phyloP scores from a whole-genome alignment of 495 filamentous ascomycete genomes.

The Penicillium paxilli region DNA sequence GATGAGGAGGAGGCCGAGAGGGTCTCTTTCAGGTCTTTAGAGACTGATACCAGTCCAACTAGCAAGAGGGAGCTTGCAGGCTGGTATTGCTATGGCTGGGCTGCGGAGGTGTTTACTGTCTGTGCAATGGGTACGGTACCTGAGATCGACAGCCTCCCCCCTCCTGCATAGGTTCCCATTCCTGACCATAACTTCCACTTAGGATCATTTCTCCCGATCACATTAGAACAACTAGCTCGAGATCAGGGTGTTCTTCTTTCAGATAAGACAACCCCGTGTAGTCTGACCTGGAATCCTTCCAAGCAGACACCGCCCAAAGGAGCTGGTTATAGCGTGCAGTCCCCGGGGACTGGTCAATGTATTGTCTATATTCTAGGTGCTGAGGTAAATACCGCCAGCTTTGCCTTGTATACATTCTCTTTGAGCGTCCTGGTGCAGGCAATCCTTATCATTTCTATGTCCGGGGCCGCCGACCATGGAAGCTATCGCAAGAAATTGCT shows the following conservation, averaged over 20 bases:
- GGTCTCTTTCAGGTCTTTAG: constrained; percentile 56
- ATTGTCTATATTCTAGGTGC: constrained; percentile 77
- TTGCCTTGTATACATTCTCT: constrained; percentile 98
- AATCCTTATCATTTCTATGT: constrained; percentile 90
- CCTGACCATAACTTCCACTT: not conserved
- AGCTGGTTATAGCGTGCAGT: constrained; percentile 26
- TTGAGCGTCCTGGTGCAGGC: constrained; percentile 87
- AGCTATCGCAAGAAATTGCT: constrained; percentile 87
- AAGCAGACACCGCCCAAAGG: constrained; percentile 19
- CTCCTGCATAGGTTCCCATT: not conserved
- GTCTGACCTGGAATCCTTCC: constrained; percentile 41
- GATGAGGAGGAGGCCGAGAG: constrained; percentile 22
- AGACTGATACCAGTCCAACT: constrained; percentile 85
- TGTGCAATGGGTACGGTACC: constrained; percentile 71
- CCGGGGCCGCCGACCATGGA: constrained; percentile 92
- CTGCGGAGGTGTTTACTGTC: constrained; percentile 95
- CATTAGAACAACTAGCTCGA: constrained; percentile 87
- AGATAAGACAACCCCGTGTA: constrained; percentile 73
- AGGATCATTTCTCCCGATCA: constrained; percentile 97
- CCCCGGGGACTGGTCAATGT: constrained; percentile 63
- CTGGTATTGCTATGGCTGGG: constrained; percentile 97
- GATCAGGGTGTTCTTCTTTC: constrained; percentile 82
- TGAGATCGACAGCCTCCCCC: constrained; percentile 1
- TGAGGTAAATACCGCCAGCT: constrained; percentile 93
- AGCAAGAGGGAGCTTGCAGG: constrained; percentile 84